A percentile compares a stretch with the other conserved stretches of the same genome.
Evolutionary conservation across 1,139 yeast genomes (phyloP).

Genomic region (Diutina siamensis): DNA sequence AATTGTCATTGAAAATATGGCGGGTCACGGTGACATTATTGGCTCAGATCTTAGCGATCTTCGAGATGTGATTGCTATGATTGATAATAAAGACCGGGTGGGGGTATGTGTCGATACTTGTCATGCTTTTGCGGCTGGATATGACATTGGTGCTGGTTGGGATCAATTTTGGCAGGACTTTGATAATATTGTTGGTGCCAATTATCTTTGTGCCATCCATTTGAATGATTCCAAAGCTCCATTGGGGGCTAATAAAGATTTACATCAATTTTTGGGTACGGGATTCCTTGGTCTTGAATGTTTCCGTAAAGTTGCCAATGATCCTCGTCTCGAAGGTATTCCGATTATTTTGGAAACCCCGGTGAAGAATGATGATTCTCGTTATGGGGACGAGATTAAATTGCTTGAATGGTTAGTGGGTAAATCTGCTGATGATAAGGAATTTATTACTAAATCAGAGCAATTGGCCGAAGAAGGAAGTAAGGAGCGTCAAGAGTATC

Average conservation of each 20-base stretch:
- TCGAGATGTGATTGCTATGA: slow-evolving; percentile 57
- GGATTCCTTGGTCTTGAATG: slow-evolving; percentile 86
- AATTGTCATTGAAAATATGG: slow-evolving; percentile 93
- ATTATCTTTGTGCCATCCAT: slow-evolving; percentile 73
- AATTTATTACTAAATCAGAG: slow-evolving; percentile 34
- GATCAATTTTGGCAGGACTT: slow-evolving; percentile 61
- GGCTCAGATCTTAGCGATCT: slow-evolving; percentile 78
- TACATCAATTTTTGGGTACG: slow-evolving; percentile 80
- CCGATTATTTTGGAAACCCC: slow-evolving; percentile 94
- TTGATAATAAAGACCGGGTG: slow-evolving; percentile 67
- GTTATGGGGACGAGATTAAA: slow-evolving; percentile 78
- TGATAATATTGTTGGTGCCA: slow-evolving; percentile 60
- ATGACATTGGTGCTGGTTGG: slow-evolving; percentile 63
- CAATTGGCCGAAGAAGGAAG: slow-evolving; percentile 45
- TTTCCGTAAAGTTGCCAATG: slow-evolving; percentile 69
- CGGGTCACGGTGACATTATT: slow-evolving; percentile 87
- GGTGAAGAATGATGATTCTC: slow-evolving; percentile 36
- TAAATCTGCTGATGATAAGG: slow-evolving; percentile 40
- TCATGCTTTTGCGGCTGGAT: slow-evolving; percentile 94
- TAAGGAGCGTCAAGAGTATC: slow-evolving; percentile 42
- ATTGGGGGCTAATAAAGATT: slow-evolving; percentile 76
- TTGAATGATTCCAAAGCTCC: slow-evolving; percentile 94
- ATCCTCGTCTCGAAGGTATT: slow-evolving; percentile 43
- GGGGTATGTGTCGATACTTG: slow-evolving; percentile 96
- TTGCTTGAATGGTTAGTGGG: slow-evolving; percentile 61